phyloP scores from a whole-genome alignment of 176 grass and related monocot genomes.

The Triticum turgidum region DNA sequence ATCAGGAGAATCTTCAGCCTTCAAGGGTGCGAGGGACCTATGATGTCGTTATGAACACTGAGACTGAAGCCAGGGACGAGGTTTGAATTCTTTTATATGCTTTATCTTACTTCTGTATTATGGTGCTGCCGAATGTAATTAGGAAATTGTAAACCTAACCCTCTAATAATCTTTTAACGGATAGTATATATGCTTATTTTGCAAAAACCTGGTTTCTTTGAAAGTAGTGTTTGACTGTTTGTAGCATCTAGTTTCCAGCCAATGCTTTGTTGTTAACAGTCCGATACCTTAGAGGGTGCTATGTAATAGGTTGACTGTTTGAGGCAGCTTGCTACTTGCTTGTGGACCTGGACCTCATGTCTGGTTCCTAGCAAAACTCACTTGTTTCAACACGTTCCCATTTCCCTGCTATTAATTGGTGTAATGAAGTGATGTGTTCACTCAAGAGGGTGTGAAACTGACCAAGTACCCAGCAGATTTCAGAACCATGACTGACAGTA shows the following conservation, averaged over 20 bases:
- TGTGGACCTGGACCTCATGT: background rate
- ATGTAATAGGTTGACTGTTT: slow-evolving; percentile 6
- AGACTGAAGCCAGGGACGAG: slow-evolving; percentile 48
- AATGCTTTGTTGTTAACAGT: background rate
- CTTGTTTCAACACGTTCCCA: background rate
- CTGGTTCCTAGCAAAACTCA: background rate
- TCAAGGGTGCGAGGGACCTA: slow-evolving; percentile 66
- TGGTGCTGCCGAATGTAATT: background rate
- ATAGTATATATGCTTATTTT: background rate
- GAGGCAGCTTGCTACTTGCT: background rate
- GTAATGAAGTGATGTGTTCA: background rate
- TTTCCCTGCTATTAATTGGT: background rate
- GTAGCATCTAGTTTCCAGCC: background rate
- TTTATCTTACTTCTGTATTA: slow-evolving; percentile 17
- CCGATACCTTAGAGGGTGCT: background rate
- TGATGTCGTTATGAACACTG: slow-evolving; percentile 61
- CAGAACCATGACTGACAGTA: background rate
- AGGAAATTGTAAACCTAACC: background rate
- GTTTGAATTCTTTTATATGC: slow-evolving; percentile 40
- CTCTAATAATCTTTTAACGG: background rate
- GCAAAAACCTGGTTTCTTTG: background rate
- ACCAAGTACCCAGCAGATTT: background rate
- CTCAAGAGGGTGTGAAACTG: background rate
- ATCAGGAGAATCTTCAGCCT: slow-evolving; percentile 72
- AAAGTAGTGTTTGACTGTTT: background rate